Evolutionary conservation across 768 basidiomycete genomes (phyloP).

Genomic region (Leccinum boreale): DNA sequence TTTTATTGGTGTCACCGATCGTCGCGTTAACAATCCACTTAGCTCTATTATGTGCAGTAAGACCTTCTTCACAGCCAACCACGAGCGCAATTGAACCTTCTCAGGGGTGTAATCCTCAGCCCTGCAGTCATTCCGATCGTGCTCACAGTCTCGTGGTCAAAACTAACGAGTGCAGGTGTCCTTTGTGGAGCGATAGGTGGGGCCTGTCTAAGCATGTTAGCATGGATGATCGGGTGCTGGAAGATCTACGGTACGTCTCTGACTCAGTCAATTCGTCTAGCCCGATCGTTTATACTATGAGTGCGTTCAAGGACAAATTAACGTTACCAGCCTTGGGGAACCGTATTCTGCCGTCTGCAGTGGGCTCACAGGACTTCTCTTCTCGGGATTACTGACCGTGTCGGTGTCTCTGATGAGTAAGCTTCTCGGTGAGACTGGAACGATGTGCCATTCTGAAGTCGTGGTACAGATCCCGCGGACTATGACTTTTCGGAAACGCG

Average conservation of each 20-base stretch:
- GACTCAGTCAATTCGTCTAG: not conserved
- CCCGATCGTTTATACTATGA: not conserved
- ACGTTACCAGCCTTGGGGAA: slow-evolving; percentile 34
- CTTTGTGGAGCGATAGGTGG: slow-evolving; percentile 41
- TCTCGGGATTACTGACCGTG: slow-evolving; percentile 37
- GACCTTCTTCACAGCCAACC: not conserved
- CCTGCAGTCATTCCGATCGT: slow-evolving; percentile 50
- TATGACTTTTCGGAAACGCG: slow-evolving; percentile 39
- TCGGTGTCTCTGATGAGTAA: slow-evolving; percentile 35
- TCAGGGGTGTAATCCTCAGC: slow-evolving; percentile 46
- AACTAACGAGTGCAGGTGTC: slow-evolving; percentile 39
- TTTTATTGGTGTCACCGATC: not conserved
- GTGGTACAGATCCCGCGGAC: slow-evolving; percentile 29
- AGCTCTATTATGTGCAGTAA: slow-evolving; percentile 48
- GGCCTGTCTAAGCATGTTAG: slow-evolving; percentile 41
- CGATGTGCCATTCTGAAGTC: not conserved
- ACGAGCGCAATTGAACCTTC: not conserved
- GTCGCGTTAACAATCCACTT: slow-evolving; percentile 3
- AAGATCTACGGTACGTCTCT: slow-evolving; percentile 41
- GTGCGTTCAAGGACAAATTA: slow-evolving; percentile 30
- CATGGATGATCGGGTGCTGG: slow-evolving; percentile 52
- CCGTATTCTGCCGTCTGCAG: slow-evolving; percentile 41
- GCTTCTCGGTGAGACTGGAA: not conserved
- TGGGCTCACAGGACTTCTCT: slow-evolving; percentile 35
- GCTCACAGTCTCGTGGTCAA: slow-evolving; percentile 46